Base-by-base conservation (phyloP, 805 yeast genomes). In the Torulaspora microellipsoides region DNA sequence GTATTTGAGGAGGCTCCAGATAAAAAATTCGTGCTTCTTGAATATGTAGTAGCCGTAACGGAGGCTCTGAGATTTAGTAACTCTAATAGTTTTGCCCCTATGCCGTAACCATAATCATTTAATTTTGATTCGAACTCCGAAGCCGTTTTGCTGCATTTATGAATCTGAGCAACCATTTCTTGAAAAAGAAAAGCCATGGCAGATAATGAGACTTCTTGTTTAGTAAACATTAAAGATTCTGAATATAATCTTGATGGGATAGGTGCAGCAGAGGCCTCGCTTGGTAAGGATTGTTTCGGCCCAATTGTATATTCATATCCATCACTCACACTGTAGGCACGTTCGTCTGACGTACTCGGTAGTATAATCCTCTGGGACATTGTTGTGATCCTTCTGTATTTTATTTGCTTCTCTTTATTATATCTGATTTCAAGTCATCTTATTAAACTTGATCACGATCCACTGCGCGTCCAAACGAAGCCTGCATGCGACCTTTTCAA, bases 31-130 rank as follows among this genome's bases (percentile, higher is more conserved):
- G 62, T 49, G 12, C 53, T 41, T 38, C 52, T 54, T 8, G 54
- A 44, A 15, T 48, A 44, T 17, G 38, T 38, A 15, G 48, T 42
- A 14, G 60, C 47, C 1, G 61, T 53, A 7, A 60, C 45, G 1
- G 66, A 58, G 9, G 60, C 58, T 35, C 67, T 55, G 14, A 60
- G 56, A 31, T 62, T 64, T 27, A 65, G 50, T 45, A 88, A 68
- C 60, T 89, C 96, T 29, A 85, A 64, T 49, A 77, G 71, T 44
- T 84, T 75, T 43, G 76, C 73, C 4, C 96, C 96, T 34, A 89
- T 76, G 41, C 77, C 78, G 56, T 82, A 82, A 2, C 96, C 96
- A 36, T 84, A 65, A n/a, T 77, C 78, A 54, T 79, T 82, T 39
- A 88, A 71, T 43, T 81, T 67, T 10, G 68, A 53, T 56, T 80